Conservation (phyloP, 2,329 filamentous ascomycete genomes). For the Hypoxylon sp. region DNA sequence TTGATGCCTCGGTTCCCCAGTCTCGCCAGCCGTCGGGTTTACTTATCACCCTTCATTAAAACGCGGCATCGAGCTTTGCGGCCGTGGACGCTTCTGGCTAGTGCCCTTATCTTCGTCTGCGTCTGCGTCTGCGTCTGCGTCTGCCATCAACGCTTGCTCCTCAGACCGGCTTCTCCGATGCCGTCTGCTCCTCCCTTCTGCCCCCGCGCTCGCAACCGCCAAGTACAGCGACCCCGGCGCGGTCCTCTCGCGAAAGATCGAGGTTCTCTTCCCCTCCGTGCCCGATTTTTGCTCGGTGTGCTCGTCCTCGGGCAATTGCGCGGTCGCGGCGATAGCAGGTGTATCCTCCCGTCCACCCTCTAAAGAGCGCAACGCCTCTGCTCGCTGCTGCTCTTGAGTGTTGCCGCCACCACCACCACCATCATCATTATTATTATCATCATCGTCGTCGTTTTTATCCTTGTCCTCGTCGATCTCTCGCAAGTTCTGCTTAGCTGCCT, state of each 20-base stretch:
- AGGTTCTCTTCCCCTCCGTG: constrained; percentile 34
- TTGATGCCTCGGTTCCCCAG: not conserved
- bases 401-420: not conserved
- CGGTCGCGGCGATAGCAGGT: not conserved
- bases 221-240: constrained; percentile 45
- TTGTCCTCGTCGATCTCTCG: constrained; percentile 10
- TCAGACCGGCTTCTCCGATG: constrained; percentile 38
- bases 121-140: no score
- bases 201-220: constrained; percentile 22
- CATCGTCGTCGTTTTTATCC: constrained; percentile 9
- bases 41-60: not conserved
- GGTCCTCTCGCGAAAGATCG: constrained; percentile 40
- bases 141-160: constrained; percentile 22
- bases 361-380: constrained; percentile 32
- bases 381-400: constrained; percentile 22
- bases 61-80: constrained; percentile 23
- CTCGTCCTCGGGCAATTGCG: constrained; percentile 1
- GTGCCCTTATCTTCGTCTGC: not conserved
- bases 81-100: constrained; percentile 5
- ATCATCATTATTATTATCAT: constrained; percentile 1
- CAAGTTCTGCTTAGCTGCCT: constrained; percentile 22
- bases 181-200: constrained; percentile 26
- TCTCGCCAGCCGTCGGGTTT: not conserved
- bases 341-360: constrained; percentile 30
- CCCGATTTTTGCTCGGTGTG: constrained; percentile 2